Evolutionary conservation across 2,329 filamentous ascomycete genomes (phyloP), one percentile per base, ranked within the genome.

Genomic region (Hypoxylon sp.): DNA sequence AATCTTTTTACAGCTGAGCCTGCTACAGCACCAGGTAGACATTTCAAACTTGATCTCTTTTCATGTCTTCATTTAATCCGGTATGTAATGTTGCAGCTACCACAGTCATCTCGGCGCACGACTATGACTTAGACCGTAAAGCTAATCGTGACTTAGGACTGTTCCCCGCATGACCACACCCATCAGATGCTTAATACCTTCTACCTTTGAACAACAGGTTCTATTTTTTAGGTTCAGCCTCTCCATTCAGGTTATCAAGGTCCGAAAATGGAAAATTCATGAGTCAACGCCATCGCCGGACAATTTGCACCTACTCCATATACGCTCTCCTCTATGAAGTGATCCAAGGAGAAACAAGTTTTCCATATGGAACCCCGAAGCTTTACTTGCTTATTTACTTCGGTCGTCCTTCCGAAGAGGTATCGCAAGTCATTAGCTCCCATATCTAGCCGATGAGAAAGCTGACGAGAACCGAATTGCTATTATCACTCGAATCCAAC

Each of bases 81-180:
- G 19, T 44, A 34, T 22, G 24, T 46, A 37, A 53, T 46, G 11
- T 44, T 24, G 37, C 47, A 28, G 43, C 37, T 37, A 20, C 24
- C n/a, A 6, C 19, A 10, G 15, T 22, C 19, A 15, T 30, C 3
- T 22, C 24, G n/a, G 22, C 22, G 28, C 17, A 11, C 43, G 24
- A 26, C 24, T 26, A n/a, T 24, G 6, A 15, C 24, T 56, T n/a
- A 19, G 49, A 39, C 55, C 60, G 39, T 53, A 64, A 50, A 24
- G 22, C 28, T 22, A 37, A 56, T 51, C 13, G 39, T 53, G 11
- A 10, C 30, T 19, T n/a, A 17, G 15, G 13, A 51, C 55, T 24
- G 26, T 59, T 41, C 19, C 48, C 37, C 57, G 49, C 59, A 58
- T 52, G 24, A 28, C 6, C 54, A 30, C 15, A 5, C 1, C 26